Evolutionary conservation across 306 rosid genomes (phyloP), one percentile per base, ranked within the genome.

Genomic region (Trichosanthes cucumerina): DNA sequence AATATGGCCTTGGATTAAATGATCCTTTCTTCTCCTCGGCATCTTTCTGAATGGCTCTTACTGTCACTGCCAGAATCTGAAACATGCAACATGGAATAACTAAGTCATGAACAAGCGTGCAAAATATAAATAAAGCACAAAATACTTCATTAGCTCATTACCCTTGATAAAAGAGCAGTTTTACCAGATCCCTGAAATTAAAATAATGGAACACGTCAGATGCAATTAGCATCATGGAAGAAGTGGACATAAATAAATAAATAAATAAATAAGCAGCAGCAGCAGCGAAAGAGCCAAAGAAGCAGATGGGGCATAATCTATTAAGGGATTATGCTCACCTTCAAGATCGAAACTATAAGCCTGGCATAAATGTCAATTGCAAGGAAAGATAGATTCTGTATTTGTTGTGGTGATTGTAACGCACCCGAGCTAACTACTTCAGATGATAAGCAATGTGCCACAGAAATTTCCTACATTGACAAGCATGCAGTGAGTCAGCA

Each of bases 11-110:
- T 41, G 93, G 90, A 83, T 91, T 96, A 80, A 93, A 92, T 23
- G 92, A 85, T 15, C 86, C 79, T 85, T 96, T 93, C 90, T 91
- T 96, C 79, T 92, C 99, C 83, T 96, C 99, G 0, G 98, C 92
- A 57, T 92, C 97, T 80, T 90, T 92, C 79, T 87, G 84, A 82
- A 96, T 85, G 76, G 86, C 89, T 83, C 90, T 87, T 41, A 96
- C 90, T 31, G 96, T 89, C 68, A 96, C 97, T 4, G 84, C 86
- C 56, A 96, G 85, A 83, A 96, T 88, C 99, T 96, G 90, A 12
- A n/a, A 78, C 44, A 82, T 49, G 82, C 69, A 79, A 81, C 5
- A 68, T n/a, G 70, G 15, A 81, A 36, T 73, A 82, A 77, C 47
- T 60, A 78, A 56, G 46, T 59, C 11, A 33, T 52, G 56, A 26